These are phyloP conservation scores for Naegleria lovaniensis DNA, from an alignment of 208 protist genomes.

Conservation along the genomic window DNA sequence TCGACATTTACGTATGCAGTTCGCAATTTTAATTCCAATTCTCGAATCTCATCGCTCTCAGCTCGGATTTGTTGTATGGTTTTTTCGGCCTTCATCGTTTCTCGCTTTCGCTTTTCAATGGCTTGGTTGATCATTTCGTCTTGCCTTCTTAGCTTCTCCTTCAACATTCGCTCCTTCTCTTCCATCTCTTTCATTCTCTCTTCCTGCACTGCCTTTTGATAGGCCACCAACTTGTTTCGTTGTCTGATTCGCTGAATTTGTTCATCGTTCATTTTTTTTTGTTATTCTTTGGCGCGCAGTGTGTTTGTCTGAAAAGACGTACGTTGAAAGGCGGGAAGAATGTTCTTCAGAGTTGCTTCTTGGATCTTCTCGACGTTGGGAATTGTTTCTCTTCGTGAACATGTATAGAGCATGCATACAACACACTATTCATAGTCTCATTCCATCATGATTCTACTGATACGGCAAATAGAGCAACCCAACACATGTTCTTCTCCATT, in stretches of 20 bases:
- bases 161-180: background rate
- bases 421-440: no score
- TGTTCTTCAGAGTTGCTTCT: no score
- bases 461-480: background rate
- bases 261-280: slow-evolving; percentile 9
- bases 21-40: background rate
- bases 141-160: background rate
- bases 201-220: background rate
- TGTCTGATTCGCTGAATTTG: background rate
- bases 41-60: slow-evolving; percentile 23
- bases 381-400: no score
- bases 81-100: background rate
- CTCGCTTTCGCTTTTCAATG: slow-evolving; percentile 6
- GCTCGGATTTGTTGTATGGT: background rate
- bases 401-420: no score
- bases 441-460: background rate
- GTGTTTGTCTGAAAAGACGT: no score
- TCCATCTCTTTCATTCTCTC: background rate
- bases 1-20: slow-evolving; percentile 12
- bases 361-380: no score
- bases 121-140: background rate
- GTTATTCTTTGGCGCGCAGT: background rate
- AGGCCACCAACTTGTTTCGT: background rate
- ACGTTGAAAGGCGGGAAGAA: no score
- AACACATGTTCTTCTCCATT: slow-evolving; percentile 15